Percentiles rank a stretch among this genome's conserved stretches.
Evolutionary conservation across 768 basidiomycete species (phyloP).

Genomic region (Daedaleopsis nitida): DNA sequence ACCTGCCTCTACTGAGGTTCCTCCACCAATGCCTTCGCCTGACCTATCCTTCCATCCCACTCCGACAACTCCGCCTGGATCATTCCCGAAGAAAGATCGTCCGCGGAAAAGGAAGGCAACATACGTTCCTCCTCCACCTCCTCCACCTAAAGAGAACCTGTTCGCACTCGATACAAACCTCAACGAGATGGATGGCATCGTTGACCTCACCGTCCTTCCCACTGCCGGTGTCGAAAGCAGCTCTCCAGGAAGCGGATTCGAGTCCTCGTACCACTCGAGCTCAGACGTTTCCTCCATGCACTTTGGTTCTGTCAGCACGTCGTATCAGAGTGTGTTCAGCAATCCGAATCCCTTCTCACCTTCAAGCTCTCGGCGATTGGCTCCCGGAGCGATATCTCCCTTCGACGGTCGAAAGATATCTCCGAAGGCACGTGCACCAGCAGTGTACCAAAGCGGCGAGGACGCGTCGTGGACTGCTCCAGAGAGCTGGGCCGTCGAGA

Average conservation of each 20-base stretch:
- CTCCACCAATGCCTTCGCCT: conserved; percentile 24
- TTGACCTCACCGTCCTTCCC: conserved; percentile 46
- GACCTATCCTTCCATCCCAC: conserved; percentile 31
- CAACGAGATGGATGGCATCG: conserved; percentile 80
- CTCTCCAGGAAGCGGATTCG: conserved; percentile 47
- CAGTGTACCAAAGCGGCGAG: neutral
- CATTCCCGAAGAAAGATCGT: conserved; percentile 22
- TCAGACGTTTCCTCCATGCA: conserved; percentile 31
- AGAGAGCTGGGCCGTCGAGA: conserved; percentile 74
- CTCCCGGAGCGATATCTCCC: conserved; percentile 21
- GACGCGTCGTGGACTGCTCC: conserved; percentile 61
- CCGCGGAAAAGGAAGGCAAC: conserved; percentile 33
- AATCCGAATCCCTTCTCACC: conserved; percentile 43
- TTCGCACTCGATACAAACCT: conserved; percentile 68
- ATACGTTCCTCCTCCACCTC: conserved; percentile 34
- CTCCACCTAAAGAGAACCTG: conserved; percentile 36
- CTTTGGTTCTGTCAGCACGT: conserved; percentile 37
- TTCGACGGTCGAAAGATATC: conserved; percentile 46
- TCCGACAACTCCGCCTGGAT: conserved; percentile 20
- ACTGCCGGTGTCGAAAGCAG: conserved; percentile 34
- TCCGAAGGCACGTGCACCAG: conserved; percentile 44
- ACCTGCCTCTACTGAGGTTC: conserved; percentile 36
- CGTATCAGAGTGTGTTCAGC: conserved; percentile 34
- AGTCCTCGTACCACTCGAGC: conserved; percentile 34
- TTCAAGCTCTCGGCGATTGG: conserved; percentile 27